These are phyloP conservation scores for Gymnopus androsaceus DNA, from an alignment of 1,284 basidiomycete species.

Conservation along the genomic window DNA sequence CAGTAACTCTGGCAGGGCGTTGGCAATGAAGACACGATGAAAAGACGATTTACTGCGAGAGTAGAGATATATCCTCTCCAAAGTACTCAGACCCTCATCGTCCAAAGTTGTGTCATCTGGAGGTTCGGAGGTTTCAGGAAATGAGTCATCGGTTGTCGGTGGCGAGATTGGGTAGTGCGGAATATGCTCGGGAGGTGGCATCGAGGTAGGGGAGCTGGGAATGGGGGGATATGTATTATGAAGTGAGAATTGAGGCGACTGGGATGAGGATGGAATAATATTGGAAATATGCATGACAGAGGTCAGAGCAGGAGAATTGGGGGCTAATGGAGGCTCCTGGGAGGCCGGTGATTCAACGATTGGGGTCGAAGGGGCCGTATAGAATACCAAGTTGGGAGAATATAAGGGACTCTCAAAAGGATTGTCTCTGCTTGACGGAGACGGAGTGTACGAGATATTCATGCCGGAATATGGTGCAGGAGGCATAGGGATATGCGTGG, in stretches of 20 bases:
- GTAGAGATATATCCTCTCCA: slow-evolving; percentile 95
- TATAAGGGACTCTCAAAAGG: slow-evolving; percentile 16
- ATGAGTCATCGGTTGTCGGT: slow-evolving; percentile 35
- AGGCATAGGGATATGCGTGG: slow-evolving; percentile 16
- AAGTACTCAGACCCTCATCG: slow-evolving; percentile 76
- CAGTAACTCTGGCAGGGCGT: slow-evolving; percentile 75
- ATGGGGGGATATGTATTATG: slow-evolving; percentile 16
- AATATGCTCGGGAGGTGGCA: slow-evolving; percentile 20
- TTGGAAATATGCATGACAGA: slow-evolving; percentile 18
- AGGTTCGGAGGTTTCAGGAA: slow-evolving; percentile 39
- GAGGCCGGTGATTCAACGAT: slow-evolving; percentile 23
- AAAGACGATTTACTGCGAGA: slow-evolving; percentile 84
- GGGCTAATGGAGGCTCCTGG: slow-evolving; percentile 17
- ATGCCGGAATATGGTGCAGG: slow-evolving; percentile 11
- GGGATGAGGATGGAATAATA: slow-evolving; percentile 4
- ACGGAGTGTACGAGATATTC: slow-evolving; percentile 4
- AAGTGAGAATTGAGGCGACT: neutral
- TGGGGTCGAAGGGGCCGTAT: slow-evolving; percentile 41
- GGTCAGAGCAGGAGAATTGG: slow-evolving; percentile 27
- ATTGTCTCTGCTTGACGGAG: slow-evolving; percentile 2
- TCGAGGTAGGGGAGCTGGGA: slow-evolving; percentile 12
- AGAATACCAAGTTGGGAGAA: slow-evolving; percentile 33
- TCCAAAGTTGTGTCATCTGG: slow-evolving; percentile 61
- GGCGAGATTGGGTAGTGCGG: neutral
- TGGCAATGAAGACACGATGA: slow-evolving; percentile 85